Evolutionary conservation across 352 stramenopile genomes (phyloP), one percentile per base, ranked within the genome.

Genomic region (Globisporangium recalcitrans): DNA sequence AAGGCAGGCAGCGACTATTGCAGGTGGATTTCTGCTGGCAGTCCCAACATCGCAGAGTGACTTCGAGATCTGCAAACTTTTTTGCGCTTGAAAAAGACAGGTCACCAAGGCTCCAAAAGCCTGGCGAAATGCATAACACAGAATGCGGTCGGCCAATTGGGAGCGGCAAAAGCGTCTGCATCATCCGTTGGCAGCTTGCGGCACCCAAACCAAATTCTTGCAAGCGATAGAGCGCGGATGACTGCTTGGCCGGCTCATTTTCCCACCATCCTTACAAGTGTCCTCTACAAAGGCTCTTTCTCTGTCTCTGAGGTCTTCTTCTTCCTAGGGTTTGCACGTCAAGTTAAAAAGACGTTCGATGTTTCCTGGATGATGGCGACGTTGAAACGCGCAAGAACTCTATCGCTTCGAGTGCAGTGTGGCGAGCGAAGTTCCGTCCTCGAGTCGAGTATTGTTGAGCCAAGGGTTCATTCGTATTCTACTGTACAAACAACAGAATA

Each of bases 271-370:
- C 38, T 46, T 10, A n/a, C n/a, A n/a, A n/a, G 36, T 44, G 36
- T 44, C 36, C 36, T 44, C n/a, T 14, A 44, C 14, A 5, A 38
- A 38, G 32, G 38, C 16, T 21, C 19, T 46, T 46, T 46, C 38
- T 46, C 38, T 46, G 16, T 46, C 38, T 21, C 10, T 38, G n/a
- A 11, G 13, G 32, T 38, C 32, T 11, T 11, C 32, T 38, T n/a
- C 32, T 38, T 38, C 32, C 16, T 38, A 9, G 13, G 31, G 8
- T 1, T 38, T 38, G 6, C 38, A 46, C 38, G 38, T 46, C 38
- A 46, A 46, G 38, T 46, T 22, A 46, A 46, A 46, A 44, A 46
- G 14, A 46, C 38, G 38, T 46, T 46, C 38, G 38, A 46, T 46
- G 38, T 9, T 46, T 22, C 16, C 38, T 16, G 38, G 9, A 21